phyloP scores from a whole-genome alignment of 2,329 filamentous ascomycete genomes.

The Aspergillus hiratsukae region DNA sequence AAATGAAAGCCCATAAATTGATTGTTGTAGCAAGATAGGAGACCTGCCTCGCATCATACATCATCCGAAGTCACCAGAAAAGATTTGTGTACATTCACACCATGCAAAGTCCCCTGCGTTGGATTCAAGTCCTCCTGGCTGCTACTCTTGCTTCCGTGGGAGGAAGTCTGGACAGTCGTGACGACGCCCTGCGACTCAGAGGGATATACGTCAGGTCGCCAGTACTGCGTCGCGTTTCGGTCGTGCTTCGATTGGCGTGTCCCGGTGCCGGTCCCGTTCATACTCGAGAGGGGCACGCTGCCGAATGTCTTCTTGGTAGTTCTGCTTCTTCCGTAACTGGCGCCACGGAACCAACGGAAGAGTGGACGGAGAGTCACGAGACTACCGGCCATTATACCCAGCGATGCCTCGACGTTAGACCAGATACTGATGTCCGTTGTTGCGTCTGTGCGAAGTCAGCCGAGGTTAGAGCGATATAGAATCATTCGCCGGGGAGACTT shows the following conservation, averaged over 20 bases:
- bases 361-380: slow-evolving; percentile 49
- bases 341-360: slow-evolving; percentile 36
- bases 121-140: slow-evolving; percentile 33
- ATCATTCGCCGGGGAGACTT: slow-evolving; percentile 9
- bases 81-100: slow-evolving; percentile 33
- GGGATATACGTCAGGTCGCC: slow-evolving; percentile 27
- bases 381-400: slow-evolving; percentile 44
- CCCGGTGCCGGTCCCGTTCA: slow-evolving; percentile 17
- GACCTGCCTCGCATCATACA: slow-evolving; percentile 4
- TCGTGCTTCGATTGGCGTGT: slow-evolving; percentile 12
- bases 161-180: slow-evolving; percentile 25
- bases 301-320: slow-evolving; percentile 21
- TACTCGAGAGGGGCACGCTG: slow-evolving; percentile 29
- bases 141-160: slow-evolving; percentile 23
- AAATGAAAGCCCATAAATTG: neutral
- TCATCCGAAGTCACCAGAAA: slow-evolving; percentile 29
- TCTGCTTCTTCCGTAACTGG: slow-evolving; percentile 20
- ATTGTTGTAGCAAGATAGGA: neutral
- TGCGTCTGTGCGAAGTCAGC: slow-evolving; percentile 19
- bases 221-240: slow-evolving; percentile 22
- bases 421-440: slow-evolving; percentile 38
- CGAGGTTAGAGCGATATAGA: neutral
- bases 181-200: slow-evolving; percentile 22
- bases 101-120: slow-evolving; percentile 18
- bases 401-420: slow-evolving; percentile 36